These are phyloP conservation scores for Candida fluviatilis DNA, from an alignment of 805 yeast genomes.

Conservation along the genomic window DNA sequence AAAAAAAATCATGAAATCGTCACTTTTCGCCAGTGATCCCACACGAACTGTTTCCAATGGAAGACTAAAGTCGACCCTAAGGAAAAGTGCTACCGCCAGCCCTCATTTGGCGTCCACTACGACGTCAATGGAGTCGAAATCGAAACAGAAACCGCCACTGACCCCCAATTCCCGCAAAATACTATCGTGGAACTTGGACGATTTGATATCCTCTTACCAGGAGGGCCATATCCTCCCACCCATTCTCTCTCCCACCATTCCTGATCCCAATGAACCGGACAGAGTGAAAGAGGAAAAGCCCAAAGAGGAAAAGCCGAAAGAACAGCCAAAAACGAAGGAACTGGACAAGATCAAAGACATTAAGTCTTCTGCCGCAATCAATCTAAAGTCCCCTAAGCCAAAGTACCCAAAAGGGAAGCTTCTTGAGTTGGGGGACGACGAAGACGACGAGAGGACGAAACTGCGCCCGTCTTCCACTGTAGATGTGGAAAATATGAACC, in stretches of 20 bases:
- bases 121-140: not conserved
- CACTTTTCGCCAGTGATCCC: constrained; percentile 2
- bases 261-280: constrained; percentile 8
- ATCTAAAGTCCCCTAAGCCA: constrained; percentile 5
- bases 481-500: constrained; percentile 24
- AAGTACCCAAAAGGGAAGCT: constrained; percentile 5
- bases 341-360: too few relatives aligned
- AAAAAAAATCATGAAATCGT: constrained; percentile 1
- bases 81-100: constrained; percentile 1
- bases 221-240: constrained; percentile 33
- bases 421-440: constrained; percentile 5
- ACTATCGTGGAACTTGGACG: constrained; percentile 35
- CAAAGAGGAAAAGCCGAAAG: too few relatives aligned
- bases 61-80: not conserved
- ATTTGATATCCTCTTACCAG: constrained; percentile 29
- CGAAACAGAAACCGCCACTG: not conserved
- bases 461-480: constrained; percentile 4
- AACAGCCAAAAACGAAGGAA: too few relatives aligned
- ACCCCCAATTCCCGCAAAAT: not conserved
- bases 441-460: constrained; percentile 3
- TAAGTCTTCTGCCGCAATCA: not conserved
- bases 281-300: not conserved
- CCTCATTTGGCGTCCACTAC: not conserved
- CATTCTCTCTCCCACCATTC: constrained; percentile 37
- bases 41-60: not conserved